Conservation (phyloP, 352 stramenopile species). For the Phytopythium montanum region DNA sequence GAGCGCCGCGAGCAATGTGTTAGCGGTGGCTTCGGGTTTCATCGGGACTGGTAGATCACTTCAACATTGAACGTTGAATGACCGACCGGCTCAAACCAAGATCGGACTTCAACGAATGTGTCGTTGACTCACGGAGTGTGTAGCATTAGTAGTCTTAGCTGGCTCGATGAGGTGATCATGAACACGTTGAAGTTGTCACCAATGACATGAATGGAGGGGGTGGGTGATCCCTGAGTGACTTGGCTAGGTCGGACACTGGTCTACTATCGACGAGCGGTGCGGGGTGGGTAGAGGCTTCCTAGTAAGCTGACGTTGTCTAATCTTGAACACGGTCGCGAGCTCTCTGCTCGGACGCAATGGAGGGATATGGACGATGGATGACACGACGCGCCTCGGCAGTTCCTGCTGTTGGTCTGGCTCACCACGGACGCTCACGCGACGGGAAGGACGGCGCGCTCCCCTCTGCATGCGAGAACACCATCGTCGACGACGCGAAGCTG, state of each 20-base stretch:
- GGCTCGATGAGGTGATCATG: no score
- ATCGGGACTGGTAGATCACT: no score
- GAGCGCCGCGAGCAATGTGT: conserved; percentile 4
- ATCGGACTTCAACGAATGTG: no score
- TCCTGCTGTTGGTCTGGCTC: neutral
- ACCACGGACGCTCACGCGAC: neutral
- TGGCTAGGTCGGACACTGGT: neutral
- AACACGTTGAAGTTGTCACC: no score
- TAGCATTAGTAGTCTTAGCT: no score
- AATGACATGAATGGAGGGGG: neutral
- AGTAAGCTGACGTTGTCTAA: neutral
- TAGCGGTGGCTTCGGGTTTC: neutral
- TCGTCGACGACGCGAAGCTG: conserved; percentile 17
- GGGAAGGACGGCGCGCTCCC: neutral
- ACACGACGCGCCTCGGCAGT: neutral
- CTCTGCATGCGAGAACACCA: conserved; percentile 4
- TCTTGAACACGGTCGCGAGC: neutral
- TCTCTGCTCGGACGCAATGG: neutral
- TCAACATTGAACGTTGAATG: no score
- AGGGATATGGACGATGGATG: neutral
- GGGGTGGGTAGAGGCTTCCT: neutral
- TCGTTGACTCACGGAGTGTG: no score
- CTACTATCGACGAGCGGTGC: neutral
- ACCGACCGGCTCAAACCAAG: no score
- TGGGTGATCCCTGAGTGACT: no score